These are phyloP conservation scores for Mimosa bimucronata DNA, from an alignment of 306 rosid species.

Conservation along the genomic window DNA sequence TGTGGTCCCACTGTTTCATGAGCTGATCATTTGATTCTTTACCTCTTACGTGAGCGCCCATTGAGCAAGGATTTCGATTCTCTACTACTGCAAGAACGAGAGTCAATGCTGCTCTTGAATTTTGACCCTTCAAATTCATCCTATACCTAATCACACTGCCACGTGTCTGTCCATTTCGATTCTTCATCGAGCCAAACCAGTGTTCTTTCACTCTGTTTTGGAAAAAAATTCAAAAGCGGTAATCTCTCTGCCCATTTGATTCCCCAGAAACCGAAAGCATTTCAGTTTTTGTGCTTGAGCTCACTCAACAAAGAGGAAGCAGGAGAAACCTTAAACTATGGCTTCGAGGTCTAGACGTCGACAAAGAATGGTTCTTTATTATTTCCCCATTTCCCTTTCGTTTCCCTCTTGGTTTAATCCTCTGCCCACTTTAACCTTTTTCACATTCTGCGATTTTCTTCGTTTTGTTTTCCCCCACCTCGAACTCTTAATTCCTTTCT, in stretches of 20 bases:
- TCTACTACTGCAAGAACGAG: not conserved
- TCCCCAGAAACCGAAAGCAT: no score
- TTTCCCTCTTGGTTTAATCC: not conserved
- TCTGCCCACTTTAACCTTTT: not conserved
- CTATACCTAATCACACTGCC: not conserved
- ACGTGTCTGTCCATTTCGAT: not conserved
- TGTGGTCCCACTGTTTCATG: not conserved
- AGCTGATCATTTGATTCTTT: not conserved
- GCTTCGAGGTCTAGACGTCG: constrained; percentile 26
- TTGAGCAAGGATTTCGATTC: not conserved
- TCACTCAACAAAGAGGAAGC: not conserved
- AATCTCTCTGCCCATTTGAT: not conserved
- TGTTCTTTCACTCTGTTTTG: not conserved
- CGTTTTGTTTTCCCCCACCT: not conserved
- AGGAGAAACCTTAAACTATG: constrained; percentile 5
- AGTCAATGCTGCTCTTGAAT: not conserved
- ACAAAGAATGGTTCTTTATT: constrained; percentile 22
- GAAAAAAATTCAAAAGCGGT: not conserved
- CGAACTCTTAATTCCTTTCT: not conserved
- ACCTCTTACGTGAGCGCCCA: not conserved
- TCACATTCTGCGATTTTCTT: not conserved
- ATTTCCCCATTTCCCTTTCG: not conserved
- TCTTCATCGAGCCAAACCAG: not conserved
- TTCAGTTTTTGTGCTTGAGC: not conserved
- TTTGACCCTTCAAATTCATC: not conserved